Conservation (phyloP, 2,329 filamentous ascomycete genomes). For the Aurifilum marmelostoma region DNA sequence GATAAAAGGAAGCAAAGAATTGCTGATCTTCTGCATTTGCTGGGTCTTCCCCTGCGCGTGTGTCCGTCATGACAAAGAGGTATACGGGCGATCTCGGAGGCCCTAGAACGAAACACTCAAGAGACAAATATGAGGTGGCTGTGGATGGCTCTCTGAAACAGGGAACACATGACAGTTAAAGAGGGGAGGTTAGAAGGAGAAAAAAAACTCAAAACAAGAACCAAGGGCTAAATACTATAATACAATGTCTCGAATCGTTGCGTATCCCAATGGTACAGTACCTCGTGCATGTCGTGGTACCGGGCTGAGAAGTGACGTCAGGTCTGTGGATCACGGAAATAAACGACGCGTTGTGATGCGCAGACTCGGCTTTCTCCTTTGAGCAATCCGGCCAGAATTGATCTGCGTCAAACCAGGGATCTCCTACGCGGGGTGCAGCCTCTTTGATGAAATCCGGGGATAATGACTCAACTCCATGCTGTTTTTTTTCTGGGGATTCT, state of each 20-base stretch:
- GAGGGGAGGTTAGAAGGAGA: neutral
- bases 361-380: slow-evolving; percentile 4
- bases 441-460: neutral
- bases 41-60: too few relatives aligned
- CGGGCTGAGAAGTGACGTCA: neutral
- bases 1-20: neutral
- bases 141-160: neutral
- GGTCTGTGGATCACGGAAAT: neutral
- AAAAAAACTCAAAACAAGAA: neutral
- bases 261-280: neutral
- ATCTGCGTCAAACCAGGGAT: neutral
- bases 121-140: neutral
- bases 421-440: slow-evolving; percentile 10
- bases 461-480: neutral
- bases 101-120: neutral
- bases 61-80: neutral
- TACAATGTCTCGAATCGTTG: neutral
- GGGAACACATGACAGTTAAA: too few relatives aligned
- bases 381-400: neutral
- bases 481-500: neutral
- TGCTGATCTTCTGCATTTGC: neutral
- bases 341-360: neutral
- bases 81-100: neutral
- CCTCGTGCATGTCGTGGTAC: too few relatives aligned
- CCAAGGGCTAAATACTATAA: too few relatives aligned